phyloP scores from a whole-genome alignment of 2,329 filamentous ascomycete species.

The Ophiostoma perfectum region DNA sequence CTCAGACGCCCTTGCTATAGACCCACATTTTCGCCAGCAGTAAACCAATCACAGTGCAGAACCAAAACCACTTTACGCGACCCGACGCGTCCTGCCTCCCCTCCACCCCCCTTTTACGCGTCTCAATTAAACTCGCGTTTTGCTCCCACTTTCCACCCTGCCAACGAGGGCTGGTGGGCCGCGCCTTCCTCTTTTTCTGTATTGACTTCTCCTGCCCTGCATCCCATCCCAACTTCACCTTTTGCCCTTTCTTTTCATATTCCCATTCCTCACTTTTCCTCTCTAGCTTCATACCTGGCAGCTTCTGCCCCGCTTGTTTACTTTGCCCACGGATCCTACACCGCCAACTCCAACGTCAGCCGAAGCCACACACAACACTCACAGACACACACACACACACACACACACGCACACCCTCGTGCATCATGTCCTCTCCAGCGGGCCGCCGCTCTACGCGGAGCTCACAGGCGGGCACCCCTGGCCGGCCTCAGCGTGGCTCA shows the following conservation, averaged over 20 bases:
- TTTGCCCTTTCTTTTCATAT: not conserved
- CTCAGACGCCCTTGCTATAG: not conserved
- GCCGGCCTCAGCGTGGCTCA: conserved; percentile 11
- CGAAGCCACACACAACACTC: conserved; percentile 2
- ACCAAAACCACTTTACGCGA: conserved; percentile 41
- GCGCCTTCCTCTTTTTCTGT: conserved; percentile 20
- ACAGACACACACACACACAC: conserved; percentile 10
- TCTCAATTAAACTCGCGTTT: conserved; percentile 28
- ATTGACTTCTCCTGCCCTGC: conserved; percentile 5
- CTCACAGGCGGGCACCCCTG: conserved; percentile 49
- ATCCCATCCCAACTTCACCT: conserved; percentile 5
- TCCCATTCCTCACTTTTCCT: conserved; percentile 5
- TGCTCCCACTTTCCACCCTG: conserved; percentile 13
- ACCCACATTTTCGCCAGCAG: not conserved
- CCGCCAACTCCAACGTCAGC: not conserved
- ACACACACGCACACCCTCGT: conserved; percentile 5
- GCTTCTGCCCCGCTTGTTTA: not conserved
- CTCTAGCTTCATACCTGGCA: not conserved
- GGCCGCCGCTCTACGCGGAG: conserved; percentile 47
- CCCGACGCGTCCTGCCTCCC: conserved; percentile 27
- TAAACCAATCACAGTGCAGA: not conserved
- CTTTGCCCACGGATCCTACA: not conserved
- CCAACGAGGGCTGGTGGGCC: conserved; percentile 19
- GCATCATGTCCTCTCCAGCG: conserved; percentile 56
- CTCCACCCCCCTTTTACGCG: conserved; percentile 25